A percentile compares a stretch with the other conserved stretches of the same genome.
phyloP scores from a whole-genome alignment of 2,329 filamentous ascomycete species.

The Fusarium drepaniforme region DNA sequence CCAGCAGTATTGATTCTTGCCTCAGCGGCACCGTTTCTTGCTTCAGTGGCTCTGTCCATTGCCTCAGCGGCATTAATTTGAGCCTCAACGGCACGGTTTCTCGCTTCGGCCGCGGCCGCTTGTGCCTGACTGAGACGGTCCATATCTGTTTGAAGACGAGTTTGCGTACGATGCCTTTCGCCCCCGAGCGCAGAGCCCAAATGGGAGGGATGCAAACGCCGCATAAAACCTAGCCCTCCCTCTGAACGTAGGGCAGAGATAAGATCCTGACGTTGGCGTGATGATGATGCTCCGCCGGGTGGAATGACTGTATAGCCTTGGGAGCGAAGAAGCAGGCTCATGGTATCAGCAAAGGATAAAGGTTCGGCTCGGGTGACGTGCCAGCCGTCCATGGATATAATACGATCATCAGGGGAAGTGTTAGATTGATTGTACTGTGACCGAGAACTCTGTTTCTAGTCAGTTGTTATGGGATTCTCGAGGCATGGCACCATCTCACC shows the following conservation, averaged over 20 bases:
- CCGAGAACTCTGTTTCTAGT: not conserved
- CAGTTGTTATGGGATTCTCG: not conserved
- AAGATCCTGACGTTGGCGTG: not conserved
- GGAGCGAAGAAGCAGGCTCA: not conserved
- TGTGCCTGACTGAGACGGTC: not conserved
- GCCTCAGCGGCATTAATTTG: no score
- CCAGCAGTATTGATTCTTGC: no score
- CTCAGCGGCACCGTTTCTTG: no score
- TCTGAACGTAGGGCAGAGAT: not conserved
- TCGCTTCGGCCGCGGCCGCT: not conserved
- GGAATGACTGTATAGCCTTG: not conserved
- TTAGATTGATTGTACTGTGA: not conserved
- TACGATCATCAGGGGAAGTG: not conserved
- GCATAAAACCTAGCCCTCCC: not conserved
- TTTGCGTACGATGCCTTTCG: not conserved
- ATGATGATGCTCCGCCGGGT: not conserved
- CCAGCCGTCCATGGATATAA: not conserved
- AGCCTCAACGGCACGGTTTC: no score
- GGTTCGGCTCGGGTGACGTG: not conserved
- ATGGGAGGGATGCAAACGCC: not conserved
- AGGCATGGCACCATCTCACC: not conserved
- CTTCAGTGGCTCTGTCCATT: no score
- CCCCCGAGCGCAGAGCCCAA: not conserved
- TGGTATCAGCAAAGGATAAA: not conserved
- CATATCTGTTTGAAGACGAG: not conserved